Base-by-base conservation (phyloP, 768 basidiomycete species). In the Pseudohyphozyma bogoriensis region DNA sequence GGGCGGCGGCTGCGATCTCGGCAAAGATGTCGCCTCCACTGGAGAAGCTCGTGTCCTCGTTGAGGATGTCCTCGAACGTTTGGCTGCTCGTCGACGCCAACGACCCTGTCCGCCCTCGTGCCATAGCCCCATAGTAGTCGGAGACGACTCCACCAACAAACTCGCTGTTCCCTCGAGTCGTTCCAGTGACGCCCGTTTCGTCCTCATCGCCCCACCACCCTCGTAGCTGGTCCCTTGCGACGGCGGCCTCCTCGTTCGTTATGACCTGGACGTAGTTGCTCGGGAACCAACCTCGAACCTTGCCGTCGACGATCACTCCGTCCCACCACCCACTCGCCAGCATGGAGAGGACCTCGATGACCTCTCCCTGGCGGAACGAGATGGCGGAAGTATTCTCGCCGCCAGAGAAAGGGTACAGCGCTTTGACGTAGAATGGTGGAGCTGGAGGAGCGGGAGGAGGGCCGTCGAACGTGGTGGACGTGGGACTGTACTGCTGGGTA, bases 261-360 rank as follows among this genome's bases (percentile, higher is more conserved):
- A 96, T 83, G 47, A 81, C 72, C 50, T 78, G 76, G 47, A 95
- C 91, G 77, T 95, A 97, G 76, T 97, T 99, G 67, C 87, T 89
- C 26, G 93, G 93, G 74, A 99, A 93, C 89, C 89, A 93, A 59
- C 93, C 93, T 53, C 93, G 83, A 73, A 87, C 85, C 56, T 88
- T 86, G 51, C 84, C 82, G 10, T 44, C 46, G 47, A 51, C 57
- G 26, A 95, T 79, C 60, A 95, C 77, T 7, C 93, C 93, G 73
- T 99, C 93, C 95, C 92, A 96, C 93, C 93, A 99, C 20, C 93
- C 93, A 7, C 87, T 87, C 39, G 88, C 86, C 56, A 96, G 83
- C 68, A 84, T 85, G 15, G 86, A 87, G 55, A 93, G 79, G 61
- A 97, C 89, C 73, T 96, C 89, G 66, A 99, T 95, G 67, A 96